These are phyloP conservation scores for Oryza glumipatula DNA, from an alignment of 176 grass and related monocot genomes.

Conservation along the genomic window DNA sequence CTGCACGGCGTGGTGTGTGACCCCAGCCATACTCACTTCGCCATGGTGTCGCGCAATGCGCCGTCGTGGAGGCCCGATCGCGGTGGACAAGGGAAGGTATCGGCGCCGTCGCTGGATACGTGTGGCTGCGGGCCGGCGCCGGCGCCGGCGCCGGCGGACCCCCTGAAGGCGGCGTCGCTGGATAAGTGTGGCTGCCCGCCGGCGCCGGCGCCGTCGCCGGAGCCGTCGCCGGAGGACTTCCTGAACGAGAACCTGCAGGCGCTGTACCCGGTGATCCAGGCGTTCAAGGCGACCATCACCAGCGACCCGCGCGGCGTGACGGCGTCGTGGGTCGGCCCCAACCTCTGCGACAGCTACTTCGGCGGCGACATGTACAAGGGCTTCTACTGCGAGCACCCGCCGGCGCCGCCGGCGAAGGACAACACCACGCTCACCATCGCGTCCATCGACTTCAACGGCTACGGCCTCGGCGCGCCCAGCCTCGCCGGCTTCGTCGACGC, in stretches of 20 bases:
- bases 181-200: no score
- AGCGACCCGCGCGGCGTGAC: slow-evolving; percentile 47
- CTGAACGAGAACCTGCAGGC: slow-evolving; percentile 37
- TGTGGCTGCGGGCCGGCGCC: not conserved
- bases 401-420: not conserved
- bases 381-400: slow-evolving; percentile 73
- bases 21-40: not conserved
- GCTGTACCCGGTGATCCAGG: slow-evolving; percentile 71
- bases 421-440: slow-evolving; percentile 45
- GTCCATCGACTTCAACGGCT: slow-evolving; percentile 89
- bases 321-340: slow-evolving; percentile 49
- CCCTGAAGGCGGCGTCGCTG: not conserved
- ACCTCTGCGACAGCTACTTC: slow-evolving; percentile 36
- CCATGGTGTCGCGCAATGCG: not conserved
- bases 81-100: not conserved
- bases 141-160: no score
- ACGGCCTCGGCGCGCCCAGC: slow-evolving; percentile 47
- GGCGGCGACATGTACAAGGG: slow-evolving; percentile 51
- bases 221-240: slow-evolving; percentile 16
- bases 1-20: not conserved
- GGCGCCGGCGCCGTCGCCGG: no score
- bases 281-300: slow-evolving; percentile 76
- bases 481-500: slow-evolving; percentile 63
- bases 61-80: not conserved
- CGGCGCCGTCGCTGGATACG: not conserved